Evolutionary conservation across 1,139 yeast genomes (phyloP), one percentile per base, ranked within the genome.

Genomic region (Scheffersomyces titani): DNA sequence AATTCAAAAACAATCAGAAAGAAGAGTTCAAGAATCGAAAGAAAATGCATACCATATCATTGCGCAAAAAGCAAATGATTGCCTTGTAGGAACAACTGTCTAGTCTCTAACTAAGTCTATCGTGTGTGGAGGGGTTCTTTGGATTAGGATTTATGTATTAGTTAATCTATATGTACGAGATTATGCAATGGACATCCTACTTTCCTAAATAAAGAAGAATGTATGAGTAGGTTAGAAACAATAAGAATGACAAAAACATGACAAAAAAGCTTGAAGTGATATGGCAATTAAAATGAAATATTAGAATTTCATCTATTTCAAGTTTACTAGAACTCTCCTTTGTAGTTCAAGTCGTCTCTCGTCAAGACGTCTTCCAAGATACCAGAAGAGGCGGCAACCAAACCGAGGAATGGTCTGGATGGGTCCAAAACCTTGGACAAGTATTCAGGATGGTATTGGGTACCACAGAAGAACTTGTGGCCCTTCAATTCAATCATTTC

Each of bases 401-500:
- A 84, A 56, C 99, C 99, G 71, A 94, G 84, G 79, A 94, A 90
- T 56, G 99, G 99, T 74, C 92, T 86, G 46, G 98, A 92, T 56
- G 99, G 99, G 66, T 92, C 97, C 73, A 94, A 84, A 46, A 96
- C 99, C 76, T 96, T 92, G 51, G 98, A 92, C 65, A 93, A 84
- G 74, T 94, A 94, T 78, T 94, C 99, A 51, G 99, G 99, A 72
- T 94, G 99, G 78, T 93, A 94, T 80, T 94, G 99, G 50, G 98
- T 91, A 64, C 96, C 99, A 67, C 92, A 96, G 70, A 78, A 93
- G 79, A 88, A 94, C 70, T 96, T 96, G 74, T 93, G 98, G 63
- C 77, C 82, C 63, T 78, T 74, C 66, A 92, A 80, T 76, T 94
- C 99, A 59, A 92, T 82, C 59, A 92, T 88, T 78, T 94, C 99